These are phyloP conservation scores for Wickerhamiella domercqiae DNA, from an alignment of 805 yeast genomes.

Conservation along the genomic window DNA sequence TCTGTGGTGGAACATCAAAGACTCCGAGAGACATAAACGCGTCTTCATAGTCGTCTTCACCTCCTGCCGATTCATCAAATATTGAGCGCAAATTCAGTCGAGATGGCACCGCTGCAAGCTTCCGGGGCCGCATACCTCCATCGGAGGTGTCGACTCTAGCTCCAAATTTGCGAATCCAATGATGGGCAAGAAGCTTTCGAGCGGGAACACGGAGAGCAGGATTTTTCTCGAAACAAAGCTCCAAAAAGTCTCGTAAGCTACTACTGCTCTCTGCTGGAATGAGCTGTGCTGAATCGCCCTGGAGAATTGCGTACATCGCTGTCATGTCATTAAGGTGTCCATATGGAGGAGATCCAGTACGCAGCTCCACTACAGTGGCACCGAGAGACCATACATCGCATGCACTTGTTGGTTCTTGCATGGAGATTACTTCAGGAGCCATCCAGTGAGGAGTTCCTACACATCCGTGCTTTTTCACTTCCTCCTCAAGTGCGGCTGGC, in stretches of 20 bases:
- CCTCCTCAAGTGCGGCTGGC: constrained; percentile 15
- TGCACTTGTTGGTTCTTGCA: constrained; percentile 60
- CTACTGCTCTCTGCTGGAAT: constrained; percentile 36
- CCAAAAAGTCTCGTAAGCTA: constrained; percentile 39
- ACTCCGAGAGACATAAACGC: constrained; percentile 14
- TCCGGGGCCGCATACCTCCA: constrained; percentile 14
- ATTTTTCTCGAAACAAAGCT: constrained; percentile 57
- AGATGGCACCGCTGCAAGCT: constrained; percentile 15
- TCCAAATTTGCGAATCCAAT: constrained; percentile 36
- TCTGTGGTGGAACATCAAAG: constrained; percentile 16
- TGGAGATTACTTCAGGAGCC: constrained; percentile 89
- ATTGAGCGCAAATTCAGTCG: constrained; percentile 9
- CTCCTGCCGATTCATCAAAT: not conserved
- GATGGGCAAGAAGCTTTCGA: constrained; percentile 37
- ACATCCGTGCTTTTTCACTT: constrained; percentile 19
- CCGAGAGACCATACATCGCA: constrained; percentile 82
- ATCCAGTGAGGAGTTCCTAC: constrained; percentile 96
- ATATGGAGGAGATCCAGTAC: constrained; percentile 81
- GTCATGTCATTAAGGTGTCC: constrained; percentile 61
- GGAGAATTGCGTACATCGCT: constrained; percentile 69
- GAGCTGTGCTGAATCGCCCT: constrained; percentile 43
- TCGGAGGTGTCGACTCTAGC: constrained; percentile 8
- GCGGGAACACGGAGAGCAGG: constrained; percentile 47
- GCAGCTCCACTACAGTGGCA: constrained; percentile 78
- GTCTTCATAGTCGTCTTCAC: constrained; percentile 8